Base-by-base conservation (phyloP, 768 basidiomycete genomes). In the Boletales sp. region DNA sequence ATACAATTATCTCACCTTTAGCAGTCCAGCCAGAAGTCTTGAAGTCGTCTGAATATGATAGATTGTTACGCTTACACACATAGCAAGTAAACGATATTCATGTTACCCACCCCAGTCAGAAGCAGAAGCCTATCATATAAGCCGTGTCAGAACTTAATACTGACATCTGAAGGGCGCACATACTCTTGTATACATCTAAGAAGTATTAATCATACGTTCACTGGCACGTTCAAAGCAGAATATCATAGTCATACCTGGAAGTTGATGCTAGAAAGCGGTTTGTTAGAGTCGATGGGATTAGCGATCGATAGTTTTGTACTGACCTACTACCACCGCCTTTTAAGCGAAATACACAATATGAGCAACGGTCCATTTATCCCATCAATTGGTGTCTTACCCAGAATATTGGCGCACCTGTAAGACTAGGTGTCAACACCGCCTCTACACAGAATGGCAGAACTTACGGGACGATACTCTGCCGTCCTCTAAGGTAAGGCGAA, bases 21-120 rank as follows among this genome's bases (percentile, higher is more conserved):
- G 80, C 79, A 8, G 77, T 80, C 84, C 84, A 86, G 41, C 84
- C 84, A 38, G 77, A 75, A 17, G 76, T 75, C 73, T 86, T 86
- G 75, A 86, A 87, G 65, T 86, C 84, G 61, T 86, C 84, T 84
- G 51, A 12, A 35, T 17, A 42, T 9, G 25, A 31, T 28, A 28
- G 25, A 30, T 38, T 13, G 4, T 54, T 21, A 48, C 13, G 10
- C 25, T 6, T 28, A 28, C 25, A 28, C 25, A 7, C 8, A 15
- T 8, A 21, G 15, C 7, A n/a, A 36, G 14, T 30, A 32, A 8
- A 32, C n/a, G 6, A 40, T 34, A 40, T 32, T 28, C n/a, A 36
- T 46, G 13, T 17, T 32, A 56, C 74, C 39, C 53, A 83, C 83
- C 81, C 83, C 83, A 84, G 58, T 84, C 84, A 25, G 83, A 84